These are phyloP conservation scores for Drosera capensis DNA, from an alignment of 148 eudicot genomes.

Conservation along the genomic window DNA sequence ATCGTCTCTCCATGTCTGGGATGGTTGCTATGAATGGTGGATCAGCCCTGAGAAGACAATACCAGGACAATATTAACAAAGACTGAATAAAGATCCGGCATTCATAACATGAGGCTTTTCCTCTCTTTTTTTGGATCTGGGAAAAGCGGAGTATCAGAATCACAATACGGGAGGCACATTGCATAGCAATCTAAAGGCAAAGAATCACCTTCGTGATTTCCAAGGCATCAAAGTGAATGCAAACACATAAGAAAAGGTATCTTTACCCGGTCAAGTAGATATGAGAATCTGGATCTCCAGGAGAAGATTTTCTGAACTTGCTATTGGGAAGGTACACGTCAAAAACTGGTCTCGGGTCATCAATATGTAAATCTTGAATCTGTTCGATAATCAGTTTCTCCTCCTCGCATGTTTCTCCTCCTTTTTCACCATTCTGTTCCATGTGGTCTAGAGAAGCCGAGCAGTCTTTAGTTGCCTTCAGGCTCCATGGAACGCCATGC, in stretches of 20 bases:
- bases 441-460: conserved; percentile 10
- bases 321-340: conserved; percentile 86
- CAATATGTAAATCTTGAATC: conserved; percentile 32
- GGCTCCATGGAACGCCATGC: conserved; percentile 49
- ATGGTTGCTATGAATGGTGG: conserved; percentile 56
- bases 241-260: not conserved
- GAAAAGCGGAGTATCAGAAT: too few species aligned
- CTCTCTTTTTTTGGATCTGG: too few species aligned
- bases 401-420: conserved; percentile 8
- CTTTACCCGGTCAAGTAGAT: conserved; percentile 53
- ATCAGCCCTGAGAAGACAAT: conserved; percentile 23
- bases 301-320: conserved; percentile 70
- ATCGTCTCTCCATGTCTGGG: conserved; percentile 41
- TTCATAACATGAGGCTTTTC: too few species aligned
- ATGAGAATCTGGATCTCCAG: conserved; percentile 62
- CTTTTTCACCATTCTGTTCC: conserved; percentile 3
- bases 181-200: not conserved
- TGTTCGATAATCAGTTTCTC: conserved; percentile 15
- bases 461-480: conserved; percentile 24
- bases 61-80: not conserved
- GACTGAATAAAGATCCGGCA: not conserved
- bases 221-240: not conserved
- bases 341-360: conserved; percentile 37
- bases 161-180: too few species aligned
- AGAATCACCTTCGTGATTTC: not conserved